phyloP scores from a whole-genome alignment of 163 green algal species.

The Volvox carteri region DNA sequence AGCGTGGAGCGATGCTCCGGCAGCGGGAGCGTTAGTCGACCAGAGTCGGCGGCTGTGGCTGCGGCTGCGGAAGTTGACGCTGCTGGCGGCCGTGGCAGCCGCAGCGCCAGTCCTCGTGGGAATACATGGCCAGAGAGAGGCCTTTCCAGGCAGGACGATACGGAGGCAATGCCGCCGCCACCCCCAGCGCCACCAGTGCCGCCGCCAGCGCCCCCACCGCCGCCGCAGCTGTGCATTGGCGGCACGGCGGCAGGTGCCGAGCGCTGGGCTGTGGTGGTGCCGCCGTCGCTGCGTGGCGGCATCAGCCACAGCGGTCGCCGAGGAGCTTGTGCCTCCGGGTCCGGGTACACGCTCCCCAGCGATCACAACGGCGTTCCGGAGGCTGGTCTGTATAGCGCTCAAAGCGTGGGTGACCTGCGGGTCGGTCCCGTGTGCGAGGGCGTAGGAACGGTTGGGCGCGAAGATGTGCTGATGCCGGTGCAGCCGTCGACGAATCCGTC shows the following conservation, averaged over 20 bases:
- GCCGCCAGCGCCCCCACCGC: slow-evolving; percentile 26
- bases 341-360: no score
- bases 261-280: slow-evolving; percentile 22
- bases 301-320: neutral
- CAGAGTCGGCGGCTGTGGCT: neutral
- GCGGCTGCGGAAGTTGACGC: neutral
- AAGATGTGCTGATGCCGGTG: neutral
- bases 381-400: neutral
- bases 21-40: neutral
- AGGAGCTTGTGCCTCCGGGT: no score
- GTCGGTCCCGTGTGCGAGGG: slow-evolving; percentile 21
- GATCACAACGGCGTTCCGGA: neutral
- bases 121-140: no score
- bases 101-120: neutral
- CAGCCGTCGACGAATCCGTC: neutral
- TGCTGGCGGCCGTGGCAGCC: neutral
- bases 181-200: slow-evolving; percentile 19
- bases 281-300: neutral
- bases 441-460: neutral
- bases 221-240: neutral
- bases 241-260: neutral
- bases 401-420: neutral
- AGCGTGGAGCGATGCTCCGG: neutral
- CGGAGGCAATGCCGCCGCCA: slow-evolving; percentile 13
- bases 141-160: neutral